Conservation (phyloP, 2,329 filamentous ascomycete genomes). For the Coleophoma crateriformis region DNA sequence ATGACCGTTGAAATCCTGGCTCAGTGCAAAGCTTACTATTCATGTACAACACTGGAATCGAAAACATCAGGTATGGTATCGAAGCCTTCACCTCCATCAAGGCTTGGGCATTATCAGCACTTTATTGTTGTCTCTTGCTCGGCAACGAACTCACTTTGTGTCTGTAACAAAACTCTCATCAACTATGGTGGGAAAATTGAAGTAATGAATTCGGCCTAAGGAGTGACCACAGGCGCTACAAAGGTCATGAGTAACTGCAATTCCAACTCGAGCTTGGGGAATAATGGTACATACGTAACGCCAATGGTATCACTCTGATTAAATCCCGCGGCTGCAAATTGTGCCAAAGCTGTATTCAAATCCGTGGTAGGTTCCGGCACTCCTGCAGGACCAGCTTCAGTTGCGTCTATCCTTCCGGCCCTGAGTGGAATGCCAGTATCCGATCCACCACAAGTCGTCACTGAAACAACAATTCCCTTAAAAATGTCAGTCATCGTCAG, state of each 20-base stretch:
- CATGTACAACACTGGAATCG: constrained; percentile 45
- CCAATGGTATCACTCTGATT: constrained; percentile 49
- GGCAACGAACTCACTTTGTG: not conserved
- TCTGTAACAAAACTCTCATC: not conserved
- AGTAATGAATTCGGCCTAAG: constrained; percentile 10
- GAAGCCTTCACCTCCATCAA: constrained; percentile 7
- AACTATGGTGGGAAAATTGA: constrained; percentile 11
- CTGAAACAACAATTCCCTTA: not conserved
- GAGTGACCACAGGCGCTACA: constrained; percentile 14
- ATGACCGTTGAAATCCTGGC: no score
- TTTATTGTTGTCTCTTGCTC: no score
- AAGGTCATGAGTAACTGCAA: not conserved
- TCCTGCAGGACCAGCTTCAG: constrained; percentile 36
- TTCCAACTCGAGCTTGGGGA: no score
- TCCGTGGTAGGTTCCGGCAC: constrained; percentile 52
- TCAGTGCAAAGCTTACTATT: constrained; percentile 19
- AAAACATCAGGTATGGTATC: constrained; percentile 43
- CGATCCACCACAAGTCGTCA: not conserved
- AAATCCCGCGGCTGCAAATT: constrained; percentile 53
- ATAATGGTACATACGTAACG: constrained; percentile 21
- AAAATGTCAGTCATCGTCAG: not conserved
- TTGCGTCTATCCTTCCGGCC: constrained; percentile 46
- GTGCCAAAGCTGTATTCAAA: constrained; percentile 40
- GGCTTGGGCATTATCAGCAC: constrained; percentile 1
- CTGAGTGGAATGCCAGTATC: not conserved